phyloP scores from a whole-genome alignment of 495 filamentous ascomycete species.

The Terfezia claveryi region DNA sequence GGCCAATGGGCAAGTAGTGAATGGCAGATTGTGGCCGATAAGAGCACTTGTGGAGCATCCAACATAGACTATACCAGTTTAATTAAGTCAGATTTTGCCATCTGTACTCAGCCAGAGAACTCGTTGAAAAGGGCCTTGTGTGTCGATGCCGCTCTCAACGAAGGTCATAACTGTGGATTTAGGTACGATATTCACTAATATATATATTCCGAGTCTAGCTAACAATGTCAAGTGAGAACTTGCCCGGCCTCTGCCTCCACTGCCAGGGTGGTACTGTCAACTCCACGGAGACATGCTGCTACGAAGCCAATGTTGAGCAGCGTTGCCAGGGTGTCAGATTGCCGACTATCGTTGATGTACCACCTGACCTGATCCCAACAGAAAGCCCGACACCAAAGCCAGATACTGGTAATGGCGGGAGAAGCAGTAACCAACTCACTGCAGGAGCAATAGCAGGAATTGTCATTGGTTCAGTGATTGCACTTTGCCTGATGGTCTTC shows the following conservation, averaged over 20 bases:
- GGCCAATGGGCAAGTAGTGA: constrained; percentile 73
- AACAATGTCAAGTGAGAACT: constrained; percentile 33
- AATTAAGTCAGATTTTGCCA: constrained; percentile 79
- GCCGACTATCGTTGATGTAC: constrained; percentile 47
- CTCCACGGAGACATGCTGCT: constrained; percentile 87
- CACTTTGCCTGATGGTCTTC: constrained; percentile 40
- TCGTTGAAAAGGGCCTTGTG: constrained; percentile 48
- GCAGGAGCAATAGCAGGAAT: constrained; percentile 78
- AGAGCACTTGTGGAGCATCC: constrained; percentile 43
- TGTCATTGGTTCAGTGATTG: constrained; percentile 60
- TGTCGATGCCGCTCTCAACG: constrained; percentile 54
- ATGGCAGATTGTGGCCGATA: constrained; percentile 56
- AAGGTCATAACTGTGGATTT: constrained; percentile 75
- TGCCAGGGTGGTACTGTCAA: constrained; percentile 63
- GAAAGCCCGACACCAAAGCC: constrained; percentile 19
- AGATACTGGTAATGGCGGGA: constrained; percentile 20
- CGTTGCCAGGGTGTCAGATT: constrained; percentile 53
- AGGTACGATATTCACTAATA: constrained; percentile 7
- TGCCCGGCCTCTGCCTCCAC: constrained; percentile 67
- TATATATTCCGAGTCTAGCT: constrained; percentile 2
- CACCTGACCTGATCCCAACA: constrained; percentile 38
- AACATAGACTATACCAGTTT: constrained; percentile 42
- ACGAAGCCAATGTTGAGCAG: constrained; percentile 46
- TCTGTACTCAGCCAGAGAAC: constrained; percentile 60
- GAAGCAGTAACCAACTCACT: constrained; percentile 26